Evolutionary conservation across 352 stramenopile genomes (phyloP).

Genomic region (Globisporangium paddicum): DNA sequence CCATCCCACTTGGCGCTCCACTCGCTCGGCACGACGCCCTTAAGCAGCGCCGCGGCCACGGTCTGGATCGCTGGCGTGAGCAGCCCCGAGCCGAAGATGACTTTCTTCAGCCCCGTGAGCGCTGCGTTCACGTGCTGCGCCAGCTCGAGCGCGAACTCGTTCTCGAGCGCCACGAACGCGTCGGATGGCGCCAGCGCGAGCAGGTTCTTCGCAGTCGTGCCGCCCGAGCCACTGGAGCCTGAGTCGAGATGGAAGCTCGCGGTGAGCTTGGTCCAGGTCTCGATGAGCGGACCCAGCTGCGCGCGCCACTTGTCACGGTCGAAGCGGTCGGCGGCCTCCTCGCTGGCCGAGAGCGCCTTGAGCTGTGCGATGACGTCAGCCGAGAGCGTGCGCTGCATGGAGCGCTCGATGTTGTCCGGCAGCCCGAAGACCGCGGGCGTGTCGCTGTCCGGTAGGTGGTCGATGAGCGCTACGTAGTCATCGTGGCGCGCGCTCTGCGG

Average conservation of each 20-base stretch:
- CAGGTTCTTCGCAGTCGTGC: constrained; percentile 26
- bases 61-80: constrained; percentile 88
- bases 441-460: constrained; percentile 66
- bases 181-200: constrained; percentile 69
- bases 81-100: constrained; percentile 89
- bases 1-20: constrained; percentile 86
- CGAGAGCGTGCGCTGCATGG: constrained; percentile 88
- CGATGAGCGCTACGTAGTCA: constrained; percentile 68
- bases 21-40: constrained; percentile 61
- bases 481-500: constrained; percentile 56
- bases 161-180: constrained; percentile 90
- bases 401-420: constrained; percentile 93
- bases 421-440: constrained; percentile 87
- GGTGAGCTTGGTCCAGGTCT: constrained; percentile 87
- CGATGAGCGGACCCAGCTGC: constrained; percentile 87
- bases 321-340: constrained; percentile 66
- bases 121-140: constrained; percentile 61
- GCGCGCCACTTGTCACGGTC: constrained; percentile 89
- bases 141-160: constrained; percentile 75
- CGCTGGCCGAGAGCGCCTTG: constrained; percentile 71
- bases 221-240: not conserved
- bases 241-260: constrained; percentile 48
- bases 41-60: constrained; percentile 67
- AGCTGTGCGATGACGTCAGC: constrained; percentile 83
- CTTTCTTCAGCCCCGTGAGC: constrained; percentile 80